Conservation (phyloP, 371 early-diverging fungal genomes). For the Mucor mucedo region DNA sequence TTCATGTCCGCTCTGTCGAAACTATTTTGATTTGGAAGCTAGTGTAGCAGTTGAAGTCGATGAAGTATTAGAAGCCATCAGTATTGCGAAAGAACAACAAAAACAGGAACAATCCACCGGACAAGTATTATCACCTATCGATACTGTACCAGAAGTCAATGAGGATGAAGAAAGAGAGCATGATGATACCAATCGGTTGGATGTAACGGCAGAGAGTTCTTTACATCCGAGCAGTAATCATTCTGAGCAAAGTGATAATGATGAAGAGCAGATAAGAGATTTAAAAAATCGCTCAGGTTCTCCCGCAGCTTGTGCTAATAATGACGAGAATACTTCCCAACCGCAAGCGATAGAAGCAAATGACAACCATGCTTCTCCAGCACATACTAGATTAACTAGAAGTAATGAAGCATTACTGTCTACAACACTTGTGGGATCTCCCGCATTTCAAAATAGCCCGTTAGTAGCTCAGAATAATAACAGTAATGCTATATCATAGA, state of each 20-base stretch:
- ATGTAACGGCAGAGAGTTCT: slow-evolving; percentile 3
- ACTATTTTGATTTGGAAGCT: slow-evolving; percentile 89
- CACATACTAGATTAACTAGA: neutral
- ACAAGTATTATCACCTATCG: slow-evolving; percentile 6
- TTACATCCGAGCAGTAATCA: slow-evolving; percentile 2
- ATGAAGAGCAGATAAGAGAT: neutral
- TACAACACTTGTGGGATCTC: slow-evolving; percentile 19
- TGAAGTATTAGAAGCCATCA: slow-evolving; percentile 43
- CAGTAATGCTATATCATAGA: too few relatives aligned
- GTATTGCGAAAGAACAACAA: slow-evolving; percentile 19
- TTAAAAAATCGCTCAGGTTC: neutral
- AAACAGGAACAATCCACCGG: slow-evolving; percentile 6
- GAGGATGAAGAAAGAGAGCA: slow-evolving; percentile 19
- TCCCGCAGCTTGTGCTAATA: slow-evolving; percentile 2
- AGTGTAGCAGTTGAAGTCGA: slow-evolving; percentile 69
- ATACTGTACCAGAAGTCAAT: slow-evolving; percentile 24
- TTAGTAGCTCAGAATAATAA: too few relatives aligned
- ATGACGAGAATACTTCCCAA: neutral
- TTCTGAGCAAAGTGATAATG: slow-evolving; percentile 1
- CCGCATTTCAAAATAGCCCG: neutral
- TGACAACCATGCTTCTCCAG: neutral
- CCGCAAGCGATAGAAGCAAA: neutral
- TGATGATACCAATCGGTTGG: neutral
- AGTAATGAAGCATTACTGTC: slow-evolving; percentile 18
- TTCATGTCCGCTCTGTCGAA: slow-evolving; percentile 90